Evolutionary conservation across 1,139 yeast genomes (phyloP), one percentile per base, ranked within the genome.

Genomic region (Taiozyma sp.): DNA sequence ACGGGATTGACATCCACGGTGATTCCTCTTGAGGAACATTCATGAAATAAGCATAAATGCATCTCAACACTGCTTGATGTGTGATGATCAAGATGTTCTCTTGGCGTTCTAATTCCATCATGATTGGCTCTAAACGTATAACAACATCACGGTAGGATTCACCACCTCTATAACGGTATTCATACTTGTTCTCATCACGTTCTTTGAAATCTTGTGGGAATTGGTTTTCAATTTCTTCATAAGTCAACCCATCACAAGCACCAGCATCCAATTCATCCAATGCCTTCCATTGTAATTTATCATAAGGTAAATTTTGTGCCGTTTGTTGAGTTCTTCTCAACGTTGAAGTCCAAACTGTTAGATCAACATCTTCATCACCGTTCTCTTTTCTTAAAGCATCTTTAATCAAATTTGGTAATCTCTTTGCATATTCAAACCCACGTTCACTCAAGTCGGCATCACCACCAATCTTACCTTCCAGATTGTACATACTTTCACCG

Each of bases 1-100:
- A 75, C 9, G 99, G 99, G 51, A 93, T 96, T 47, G 96, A 90
- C 97, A 93, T 92, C 98, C 99, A 93, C 5, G 99, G 99, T 54
- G 92, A 82, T 66, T 91, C 95, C 63, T 93, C 97, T 68, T 92
- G 98, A 6, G 97, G 97, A 22, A 93, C 96, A 67, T 93, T 93
- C 98, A 93, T 95, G 67, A 92, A 93, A 68, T 95, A 93, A 6
- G 99, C 98, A 69, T 93, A 93, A 51, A 93, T 85, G 68, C 99
- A 93, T 63, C 99, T 81, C 61, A 93, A 76, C 24, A 93, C 98
- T 0, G 99, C 99, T 71, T 93, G 99, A 67, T 93, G 99, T 16
- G 99, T 95, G 45, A 95, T 95, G 57, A 93, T 93, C 67, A 95
- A 76, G 51, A 93, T 91, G 67, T 93, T 92, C 62, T 93, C 99